Base-by-base conservation (phyloP, 179 eudicot genomes). In the Nepenthes alata region DNA sequence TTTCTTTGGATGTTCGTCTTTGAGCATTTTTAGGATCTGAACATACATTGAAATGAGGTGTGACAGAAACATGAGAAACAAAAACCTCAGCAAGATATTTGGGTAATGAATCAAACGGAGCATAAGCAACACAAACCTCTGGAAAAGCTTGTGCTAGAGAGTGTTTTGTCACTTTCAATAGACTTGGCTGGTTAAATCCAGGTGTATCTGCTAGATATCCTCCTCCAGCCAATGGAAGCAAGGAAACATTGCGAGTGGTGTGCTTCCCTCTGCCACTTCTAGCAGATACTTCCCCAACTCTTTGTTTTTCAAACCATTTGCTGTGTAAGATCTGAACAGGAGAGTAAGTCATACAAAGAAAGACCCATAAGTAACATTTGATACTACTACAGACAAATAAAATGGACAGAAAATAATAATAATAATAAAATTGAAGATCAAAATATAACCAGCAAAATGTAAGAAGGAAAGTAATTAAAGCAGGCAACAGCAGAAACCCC, bases 221-320 rank as follows among this genome's bases (percentile, higher is more conserved):
- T 48, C 96, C 96, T 65, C 77, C 96, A 67, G 83, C 76, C 64
- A 91, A 64, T 35, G 96, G 98, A 59, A 91, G 93, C 77, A 91
- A 64, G 37, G 96, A 86, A 15, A 91, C 96, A 45, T 91, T 69
- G 5, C 96, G 82, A 57, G 98, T 91, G n/a, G 98, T 91, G 66
- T 91, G 98, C 74, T 89, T 91, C 60, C 98, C 98, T 78, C 83
- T 81, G 50, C 98, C 98, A 74, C 98, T 91, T 77, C 91, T 89
- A 41, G 85, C 74, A 58, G 98, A 91, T 59, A 91, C 96, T 83
- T 91, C 95, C 44, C 89, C 96, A 49, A 91, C 95, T 54, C 83
- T 88, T 70, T 91, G 98, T 68, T 89, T 93, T 67, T 86, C 95
- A 54, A 75, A 72, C 95, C 96, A 89, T 74, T 86, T 91, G 81